A percentile compares a stretch with the other conserved stretches of the same genome.
These are phyloP conservation scores for Ramichloridium luteum DNA, from an alignment of 2,329 filamentous ascomycete species.

Conservation along the genomic window DNA sequence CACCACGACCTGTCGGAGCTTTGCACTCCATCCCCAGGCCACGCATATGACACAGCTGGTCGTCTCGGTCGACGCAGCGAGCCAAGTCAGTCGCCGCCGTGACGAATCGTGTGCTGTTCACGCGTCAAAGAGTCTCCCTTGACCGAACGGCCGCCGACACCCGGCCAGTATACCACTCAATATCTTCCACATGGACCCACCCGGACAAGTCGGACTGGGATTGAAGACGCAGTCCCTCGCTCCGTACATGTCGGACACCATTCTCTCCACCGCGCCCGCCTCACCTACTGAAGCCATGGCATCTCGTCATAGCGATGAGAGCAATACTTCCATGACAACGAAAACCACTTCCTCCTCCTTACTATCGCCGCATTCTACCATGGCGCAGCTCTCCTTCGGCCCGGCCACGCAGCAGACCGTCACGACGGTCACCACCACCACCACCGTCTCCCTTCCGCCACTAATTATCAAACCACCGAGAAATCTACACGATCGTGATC, in stretches of 20 bases:
- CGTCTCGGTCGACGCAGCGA: too few species aligned
- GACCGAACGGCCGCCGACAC: too few species aligned
- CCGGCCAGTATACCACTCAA: too few species aligned
- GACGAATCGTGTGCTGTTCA: too few species aligned
- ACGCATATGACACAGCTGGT: too few species aligned
- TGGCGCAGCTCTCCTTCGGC: constrained; percentile 50
- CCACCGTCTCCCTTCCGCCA: constrained; percentile 71
- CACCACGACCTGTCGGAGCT: too few species aligned
- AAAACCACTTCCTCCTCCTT: constrained; percentile 12
- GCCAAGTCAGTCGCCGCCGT: too few species aligned
- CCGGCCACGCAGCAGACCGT: constrained; percentile 53
- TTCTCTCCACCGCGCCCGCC: constrained; percentile 23
- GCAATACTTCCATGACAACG: constrained; percentile 7
- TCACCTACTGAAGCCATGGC: constrained; percentile 19
- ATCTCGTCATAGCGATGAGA: constrained; percentile 7
- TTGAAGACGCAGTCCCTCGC: background rate
- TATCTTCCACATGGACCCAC: background rate
- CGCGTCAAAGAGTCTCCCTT: too few species aligned
- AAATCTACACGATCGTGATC: constrained; percentile 60
- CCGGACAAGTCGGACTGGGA: background rate
- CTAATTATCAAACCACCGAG: constrained; percentile 63
- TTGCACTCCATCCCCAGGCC: too few species aligned
- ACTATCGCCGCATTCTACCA: constrained; percentile 27
- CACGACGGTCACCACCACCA: constrained; percentile 85
- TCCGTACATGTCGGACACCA: constrained; percentile 8